Evolutionary conservation across 139 green algal genomes (phyloP), one percentile per base, ranked within the genome.

Genomic region (Gonium pectorale): DNA sequence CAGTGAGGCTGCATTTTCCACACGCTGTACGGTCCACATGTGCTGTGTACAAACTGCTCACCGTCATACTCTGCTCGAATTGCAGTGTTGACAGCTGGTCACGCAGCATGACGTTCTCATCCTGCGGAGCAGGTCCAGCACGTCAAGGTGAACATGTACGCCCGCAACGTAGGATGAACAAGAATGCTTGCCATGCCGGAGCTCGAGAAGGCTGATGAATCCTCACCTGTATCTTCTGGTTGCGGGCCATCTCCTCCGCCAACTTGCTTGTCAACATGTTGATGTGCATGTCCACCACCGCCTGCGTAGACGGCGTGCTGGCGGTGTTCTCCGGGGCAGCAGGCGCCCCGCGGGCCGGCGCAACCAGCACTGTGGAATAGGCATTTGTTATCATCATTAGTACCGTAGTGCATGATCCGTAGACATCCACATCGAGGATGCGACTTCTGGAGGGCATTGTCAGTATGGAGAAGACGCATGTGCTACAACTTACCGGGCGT

Each of bases 51-150:
- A 31, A 8, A 59, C 40, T 26, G 13, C 60, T 33, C 51, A 73
- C 62, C 62, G 62, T 74, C 60, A 83, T 73, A 27, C 44, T 74
- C 21, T 24, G 26, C 44, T 83, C 17, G 27, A 83, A 83, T 35
- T 83, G 38, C 5, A 83, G 43, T 31, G 77, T 83, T 22, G 62
- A 73, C 62, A 83, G 60, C 62, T 73, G 60, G 60, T 83, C 77
- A 8, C 62, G 60, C 15, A 83, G 77, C 62, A 74, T 83, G 41
- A 7, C 66, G 41, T 74, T 83, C 2, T 62, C 43, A 13, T 83
- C 63, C 77, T 83, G 62, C 43, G 27, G 49, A 56, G 49, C 49
- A 29, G 56, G 6, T n/a, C 19, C 19, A 33, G 6, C 19, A 64
- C 24, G 19, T 64, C 56, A n/a, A 64, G 22, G 6, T 33, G 44